Percentiles rank a stretch among this genome's conserved stretches.
These are phyloP conservation scores for Exophiala lecanii-corni DNA, from an alignment of 2,329 filamentous ascomycete species.

Conservation along the genomic window DNA sequence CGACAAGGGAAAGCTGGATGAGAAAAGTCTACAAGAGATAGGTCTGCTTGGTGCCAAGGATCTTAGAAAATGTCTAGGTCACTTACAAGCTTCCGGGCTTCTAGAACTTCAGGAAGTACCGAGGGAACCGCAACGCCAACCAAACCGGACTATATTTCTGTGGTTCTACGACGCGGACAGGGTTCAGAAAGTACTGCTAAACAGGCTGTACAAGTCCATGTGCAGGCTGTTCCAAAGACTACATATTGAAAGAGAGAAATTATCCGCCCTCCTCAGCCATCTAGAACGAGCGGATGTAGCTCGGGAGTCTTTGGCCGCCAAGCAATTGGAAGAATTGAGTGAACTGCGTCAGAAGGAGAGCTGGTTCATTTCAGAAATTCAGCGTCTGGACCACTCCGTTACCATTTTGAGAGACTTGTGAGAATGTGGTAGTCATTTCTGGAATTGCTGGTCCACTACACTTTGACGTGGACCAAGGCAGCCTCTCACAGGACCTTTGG, in stretches of 20 bases:
- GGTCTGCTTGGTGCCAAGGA: slow-evolving; percentile 82
- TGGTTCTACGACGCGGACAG: slow-evolving; percentile 84
- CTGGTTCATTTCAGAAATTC: slow-evolving; percentile 72
- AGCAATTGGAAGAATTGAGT: slow-evolving; percentile 67
- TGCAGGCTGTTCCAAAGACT: slow-evolving; percentile 76
- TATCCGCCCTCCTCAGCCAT: slow-evolving; percentile 70
- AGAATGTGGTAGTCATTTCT: slow-evolving; percentile 19
- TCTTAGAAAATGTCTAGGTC: slow-evolving; percentile 75
- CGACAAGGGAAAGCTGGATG: slow-evolving; percentile 87
- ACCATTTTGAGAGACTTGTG: slow-evolving; percentile 76
- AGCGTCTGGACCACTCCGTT: slow-evolving; percentile 77
- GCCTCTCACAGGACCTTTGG: too few relatives aligned
- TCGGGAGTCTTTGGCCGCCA: slow-evolving; percentile 69
- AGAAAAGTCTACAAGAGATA: slow-evolving; percentile 76
- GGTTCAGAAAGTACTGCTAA: slow-evolving; percentile 64
- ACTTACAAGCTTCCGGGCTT: slow-evolving; percentile 80
- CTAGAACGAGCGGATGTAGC: slow-evolving; percentile 84
- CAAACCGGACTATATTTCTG: slow-evolving; percentile 80
- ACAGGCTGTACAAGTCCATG: slow-evolving; percentile 87
- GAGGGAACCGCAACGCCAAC: slow-evolving; percentile 74
- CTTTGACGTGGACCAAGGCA: too few relatives aligned
- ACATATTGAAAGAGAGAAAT: slow-evolving; percentile 66
- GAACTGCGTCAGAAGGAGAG: slow-evolving; percentile 59
- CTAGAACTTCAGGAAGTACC: slow-evolving; percentile 93
- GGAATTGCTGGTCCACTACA: too few relatives aligned